Conservation (phyloP, 257 asterid species). For the Cynanchum wilfordii region DNA sequence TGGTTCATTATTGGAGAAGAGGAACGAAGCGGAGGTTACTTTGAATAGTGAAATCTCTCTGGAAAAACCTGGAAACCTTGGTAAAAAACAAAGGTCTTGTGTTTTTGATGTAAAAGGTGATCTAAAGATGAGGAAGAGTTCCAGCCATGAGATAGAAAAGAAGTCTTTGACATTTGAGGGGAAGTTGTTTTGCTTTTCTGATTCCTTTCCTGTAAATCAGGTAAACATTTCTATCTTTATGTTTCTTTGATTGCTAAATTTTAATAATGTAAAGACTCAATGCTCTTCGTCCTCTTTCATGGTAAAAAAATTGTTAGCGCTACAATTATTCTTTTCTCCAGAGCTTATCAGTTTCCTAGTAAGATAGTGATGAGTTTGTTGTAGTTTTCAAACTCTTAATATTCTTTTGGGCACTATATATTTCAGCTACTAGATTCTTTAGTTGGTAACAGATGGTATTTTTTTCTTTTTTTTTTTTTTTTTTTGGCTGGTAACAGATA, state of each 20-base stretch:
- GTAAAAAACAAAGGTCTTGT: slow-evolving; percentile 22
- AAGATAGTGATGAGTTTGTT: background rate
- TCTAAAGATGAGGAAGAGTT: slow-evolving; percentile 32
- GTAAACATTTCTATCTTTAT: slow-evolving; percentile 35
- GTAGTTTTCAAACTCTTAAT: background rate
- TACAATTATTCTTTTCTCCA: background rate
- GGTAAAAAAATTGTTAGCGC: background rate
- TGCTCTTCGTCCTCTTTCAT: background rate
- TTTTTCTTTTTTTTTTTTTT: too few species aligned
- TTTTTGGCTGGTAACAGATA: background rate
- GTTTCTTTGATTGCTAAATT: background rate
- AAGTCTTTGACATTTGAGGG: slow-evolving; percentile 47
- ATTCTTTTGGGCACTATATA: background rate
- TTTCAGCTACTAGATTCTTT: background rate
- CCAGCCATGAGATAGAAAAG: slow-evolving; percentile 34
- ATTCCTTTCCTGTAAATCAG: slow-evolving; percentile 75
- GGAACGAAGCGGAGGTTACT: slow-evolving; percentile 22
- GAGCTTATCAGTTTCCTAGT: background rate
- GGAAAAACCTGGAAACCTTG: slow-evolving; percentile 18
- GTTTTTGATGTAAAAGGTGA: slow-evolving; percentile 39
- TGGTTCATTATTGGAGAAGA: slow-evolving; percentile 37
- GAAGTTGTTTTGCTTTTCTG: slow-evolving; percentile 64
- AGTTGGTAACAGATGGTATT: background rate
- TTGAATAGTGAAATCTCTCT: slow-evolving; percentile 16
- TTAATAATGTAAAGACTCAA: background rate